These are phyloP conservation scores for Mycocentrospora acerina DNA, from an alignment of 2,329 filamentous ascomycete genomes.

Conservation along the genomic window DNA sequence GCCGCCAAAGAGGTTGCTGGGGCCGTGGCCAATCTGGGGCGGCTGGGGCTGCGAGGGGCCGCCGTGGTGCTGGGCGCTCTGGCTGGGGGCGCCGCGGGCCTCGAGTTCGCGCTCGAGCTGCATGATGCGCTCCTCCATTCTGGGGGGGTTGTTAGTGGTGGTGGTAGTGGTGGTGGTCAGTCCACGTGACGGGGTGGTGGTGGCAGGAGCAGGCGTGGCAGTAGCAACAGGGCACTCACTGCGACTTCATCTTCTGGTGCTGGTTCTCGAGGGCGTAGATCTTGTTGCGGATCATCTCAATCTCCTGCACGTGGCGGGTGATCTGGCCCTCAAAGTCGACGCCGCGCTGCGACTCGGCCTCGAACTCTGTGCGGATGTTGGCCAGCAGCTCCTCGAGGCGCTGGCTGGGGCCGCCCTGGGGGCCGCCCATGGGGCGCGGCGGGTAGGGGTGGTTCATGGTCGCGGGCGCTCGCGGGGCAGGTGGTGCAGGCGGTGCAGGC, in stretches of 20 bases:
- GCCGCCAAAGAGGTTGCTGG: constrained; percentile 87
- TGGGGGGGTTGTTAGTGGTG: constrained; percentile 44
- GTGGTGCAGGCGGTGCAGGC: constrained; percentile 3
- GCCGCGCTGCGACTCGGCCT: constrained; percentile 75
- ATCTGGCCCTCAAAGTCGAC: constrained; percentile 93
- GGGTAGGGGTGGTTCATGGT: constrained; percentile 71
- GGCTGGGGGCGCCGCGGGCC: constrained; percentile 64
- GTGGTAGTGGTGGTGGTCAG: neutral
- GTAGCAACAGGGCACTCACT: constrained; percentile 60
- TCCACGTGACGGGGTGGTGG: neutral
- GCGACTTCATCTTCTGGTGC: constrained; percentile 84
- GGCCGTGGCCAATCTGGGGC: constrained; percentile 80
- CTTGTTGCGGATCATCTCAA: constrained; percentile 90
- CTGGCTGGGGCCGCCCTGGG: constrained; percentile 60
- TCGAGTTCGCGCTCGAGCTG: constrained; percentile 87
- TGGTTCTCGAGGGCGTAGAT: constrained; percentile 90
- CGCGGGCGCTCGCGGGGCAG: constrained; percentile 3
- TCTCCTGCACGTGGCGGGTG: constrained; percentile 86
- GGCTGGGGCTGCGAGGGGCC: constrained; percentile 83
- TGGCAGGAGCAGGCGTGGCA: constrained; percentile 1
- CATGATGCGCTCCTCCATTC: constrained; percentile 90
- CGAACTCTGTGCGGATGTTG: constrained; percentile 86
- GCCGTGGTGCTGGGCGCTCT: constrained; percentile 74
- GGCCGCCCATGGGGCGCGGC: constrained; percentile 76
- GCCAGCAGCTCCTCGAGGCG: constrained; percentile 92